Evolutionary conservation across 331 rosid genomes (phyloP).

Genomic region (Stylosanthes scabra): DNA sequence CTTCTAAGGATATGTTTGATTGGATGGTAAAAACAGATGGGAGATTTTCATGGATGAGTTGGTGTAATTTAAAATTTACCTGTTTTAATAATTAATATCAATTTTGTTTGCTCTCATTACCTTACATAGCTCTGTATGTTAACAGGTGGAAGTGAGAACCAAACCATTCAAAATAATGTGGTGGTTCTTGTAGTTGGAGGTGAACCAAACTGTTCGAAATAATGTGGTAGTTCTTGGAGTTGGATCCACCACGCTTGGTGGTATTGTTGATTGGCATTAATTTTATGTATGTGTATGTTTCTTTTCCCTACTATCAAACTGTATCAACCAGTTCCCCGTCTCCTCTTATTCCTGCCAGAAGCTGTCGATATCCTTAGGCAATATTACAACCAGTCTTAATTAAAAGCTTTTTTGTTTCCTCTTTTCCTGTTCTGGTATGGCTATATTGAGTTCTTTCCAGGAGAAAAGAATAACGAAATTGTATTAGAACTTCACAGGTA

Average conservation of each 20-base stretch:
- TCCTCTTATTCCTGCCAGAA: constrained; percentile 90
- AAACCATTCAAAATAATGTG: constrained; percentile 46
- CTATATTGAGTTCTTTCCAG: constrained; percentile 28
- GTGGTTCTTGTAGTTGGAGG: constrained; percentile 80
- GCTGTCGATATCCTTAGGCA: constrained; percentile 97
- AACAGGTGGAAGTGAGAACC: constrained; percentile 49
- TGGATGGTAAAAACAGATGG: too few relatives aligned
- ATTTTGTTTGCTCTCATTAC: constrained; percentile 23
- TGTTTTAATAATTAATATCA: background rate
- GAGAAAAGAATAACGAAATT: constrained; percentile 44
- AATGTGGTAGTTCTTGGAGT: too few relatives aligned
- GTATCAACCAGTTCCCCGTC: constrained; percentile 87
- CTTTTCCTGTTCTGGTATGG: too few relatives aligned
- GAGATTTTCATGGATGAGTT: too few relatives aligned
- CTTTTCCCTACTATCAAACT: too few relatives aligned
- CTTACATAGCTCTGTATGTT: constrained; percentile 22
- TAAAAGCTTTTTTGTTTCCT: constrained; percentile 23
- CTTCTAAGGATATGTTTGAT: too few relatives aligned
- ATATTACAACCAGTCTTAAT: constrained; percentile 29
- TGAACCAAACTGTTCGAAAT: too few relatives aligned
- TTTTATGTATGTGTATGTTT: too few relatives aligned
- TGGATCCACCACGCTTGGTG: too few relatives aligned
- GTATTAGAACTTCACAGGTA: constrained; percentile 67
- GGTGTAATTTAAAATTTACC: background rate
- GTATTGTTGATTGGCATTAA: too few relatives aligned